These are phyloP conservation scores for Crithidia acanthocephali DNA, from an alignment of 208 protist species.

Conservation along the genomic window DNA sequence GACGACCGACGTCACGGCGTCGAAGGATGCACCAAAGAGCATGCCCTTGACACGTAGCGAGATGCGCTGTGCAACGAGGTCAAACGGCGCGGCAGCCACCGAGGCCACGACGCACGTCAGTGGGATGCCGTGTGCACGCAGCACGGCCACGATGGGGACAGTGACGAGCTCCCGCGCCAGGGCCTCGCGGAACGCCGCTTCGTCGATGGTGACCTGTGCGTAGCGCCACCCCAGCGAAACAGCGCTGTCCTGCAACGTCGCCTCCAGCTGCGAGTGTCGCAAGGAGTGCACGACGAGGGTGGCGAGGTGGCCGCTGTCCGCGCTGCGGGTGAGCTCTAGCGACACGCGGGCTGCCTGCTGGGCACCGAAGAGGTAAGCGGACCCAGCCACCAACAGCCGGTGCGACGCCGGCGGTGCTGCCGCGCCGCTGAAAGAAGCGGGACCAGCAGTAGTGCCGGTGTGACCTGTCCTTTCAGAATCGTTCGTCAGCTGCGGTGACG, in stretches of 20 bases:
- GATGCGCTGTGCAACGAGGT: slow-evolving; percentile 36
- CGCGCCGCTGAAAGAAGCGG: background rate
- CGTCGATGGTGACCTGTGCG: slow-evolving; percentile 28
- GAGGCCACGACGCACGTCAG: slow-evolving; percentile 48
- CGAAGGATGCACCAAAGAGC: slow-evolving; percentile 81
- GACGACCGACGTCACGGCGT: slow-evolving; percentile 34
- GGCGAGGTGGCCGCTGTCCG: slow-evolving; percentile 7
- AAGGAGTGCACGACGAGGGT: slow-evolving; percentile 22
- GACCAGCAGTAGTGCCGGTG: no score
- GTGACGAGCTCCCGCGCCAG: slow-evolving; percentile 39
- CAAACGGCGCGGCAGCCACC: slow-evolving; percentile 41
- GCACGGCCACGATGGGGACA: slow-evolving; percentile 51
- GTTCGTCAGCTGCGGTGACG: background rate
- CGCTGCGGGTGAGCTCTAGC: slow-evolving; percentile 25
- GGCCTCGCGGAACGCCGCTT: slow-evolving; percentile 16
- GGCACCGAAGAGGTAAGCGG: slow-evolving; percentile 8
- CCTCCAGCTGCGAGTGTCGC: slow-evolving; percentile 11
- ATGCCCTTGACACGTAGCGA: slow-evolving; percentile 43
- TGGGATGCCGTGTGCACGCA: slow-evolving; percentile 56
- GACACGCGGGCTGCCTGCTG: slow-evolving; percentile 16
- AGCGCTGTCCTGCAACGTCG: slow-evolving; percentile 53
- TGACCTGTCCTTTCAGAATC: no score
- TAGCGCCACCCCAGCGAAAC: slow-evolving; percentile 29
- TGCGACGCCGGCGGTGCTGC: background rate
- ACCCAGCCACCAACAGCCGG: slow-evolving; percentile 13